Percentiles rank a stretch among this genome's conserved stretches.
phyloP scores from a whole-genome alignment of 768 basidiomycete species.

The Boletellus emodensis region DNA sequence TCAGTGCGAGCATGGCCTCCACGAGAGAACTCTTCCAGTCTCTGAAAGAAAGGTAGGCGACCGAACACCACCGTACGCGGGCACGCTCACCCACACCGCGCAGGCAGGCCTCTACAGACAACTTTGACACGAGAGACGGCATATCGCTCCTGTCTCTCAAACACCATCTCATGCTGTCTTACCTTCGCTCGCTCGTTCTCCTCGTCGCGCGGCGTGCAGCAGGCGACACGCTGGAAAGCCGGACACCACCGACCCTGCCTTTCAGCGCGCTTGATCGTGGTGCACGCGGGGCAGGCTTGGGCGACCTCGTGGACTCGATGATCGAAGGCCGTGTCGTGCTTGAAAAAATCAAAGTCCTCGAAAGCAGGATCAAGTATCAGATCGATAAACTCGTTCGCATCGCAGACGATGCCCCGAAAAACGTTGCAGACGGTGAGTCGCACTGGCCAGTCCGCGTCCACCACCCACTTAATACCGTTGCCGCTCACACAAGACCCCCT shows the following conservation, averaged over 20 bases:
- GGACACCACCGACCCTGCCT: conserved; percentile 44
- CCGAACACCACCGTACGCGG: background rate
- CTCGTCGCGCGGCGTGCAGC: conserved; percentile 65
- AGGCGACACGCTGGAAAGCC: conserved; percentile 56
- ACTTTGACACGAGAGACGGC: conserved; percentile 62
- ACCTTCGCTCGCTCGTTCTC: conserved; percentile 79
- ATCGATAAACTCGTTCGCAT: conserved; percentile 88
- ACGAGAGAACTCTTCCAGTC: conserved; percentile 53
- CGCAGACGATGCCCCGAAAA: conserved; percentile 54
- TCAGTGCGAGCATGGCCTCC: conserved; percentile 60
- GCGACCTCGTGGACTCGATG: conserved; percentile 77
- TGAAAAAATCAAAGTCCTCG: conserved; percentile 84
- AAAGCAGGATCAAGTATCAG: conserved; percentile 88
- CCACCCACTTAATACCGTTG: background rate
- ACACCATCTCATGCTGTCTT: conserved; percentile 78
- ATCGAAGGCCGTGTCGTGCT: conserved; percentile 78
- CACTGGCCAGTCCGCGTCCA: background rate
- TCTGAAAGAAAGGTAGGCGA: conserved; percentile 51
- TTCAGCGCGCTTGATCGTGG: conserved; percentile 53
- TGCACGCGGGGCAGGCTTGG: conserved; percentile 53
- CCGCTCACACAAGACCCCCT: conserved; percentile 64
- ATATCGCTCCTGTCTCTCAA: conserved; percentile 90
- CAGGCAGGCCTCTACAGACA: conserved; percentile 31
- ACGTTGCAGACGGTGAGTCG: conserved; percentile 55
- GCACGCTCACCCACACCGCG: conserved; percentile 12